These are phyloP conservation scores for Hyaloscypha finlandica DNA, from an alignment of 495 filamentous ascomycete species.

Conservation along the genomic window DNA sequence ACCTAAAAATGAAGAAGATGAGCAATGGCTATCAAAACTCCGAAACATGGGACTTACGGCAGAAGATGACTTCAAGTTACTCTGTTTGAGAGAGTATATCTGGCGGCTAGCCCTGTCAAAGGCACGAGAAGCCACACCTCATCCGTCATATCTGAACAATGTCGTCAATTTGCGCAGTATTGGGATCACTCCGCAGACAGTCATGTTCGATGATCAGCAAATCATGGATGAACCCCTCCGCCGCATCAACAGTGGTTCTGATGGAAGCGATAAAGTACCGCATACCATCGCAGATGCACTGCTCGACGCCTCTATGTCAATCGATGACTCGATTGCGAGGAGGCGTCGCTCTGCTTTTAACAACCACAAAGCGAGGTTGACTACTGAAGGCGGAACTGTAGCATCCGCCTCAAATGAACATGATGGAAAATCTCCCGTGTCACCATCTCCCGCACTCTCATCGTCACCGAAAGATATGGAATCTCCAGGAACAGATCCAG, in stretches of 20 bases:
- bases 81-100: slow-evolving; percentile 86
- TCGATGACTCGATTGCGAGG: slow-evolving; percentile 66
- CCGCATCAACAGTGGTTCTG: slow-evolving; percentile 22
- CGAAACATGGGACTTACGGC: slow-evolving; percentile 77
- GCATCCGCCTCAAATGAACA: slow-evolving; percentile 1
- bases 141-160: slow-evolving; percentile 55
- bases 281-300: slow-evolving; percentile 89
- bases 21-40: slow-evolving; percentile 86
- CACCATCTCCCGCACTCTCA: slow-evolving; percentile 23
- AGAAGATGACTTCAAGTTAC: slow-evolving; percentile 89
- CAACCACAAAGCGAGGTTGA: slow-evolving; percentile 50
- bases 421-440: slow-evolving; percentile 32
- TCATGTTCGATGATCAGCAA: slow-evolving; percentile 83
- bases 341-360: slow-evolving; percentile 57
- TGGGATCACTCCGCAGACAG: slow-evolving; percentile 77
- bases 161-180: slow-evolving; percentile 71
- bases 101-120: slow-evolving; percentile 72
- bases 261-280: slow-evolving; percentile 45
- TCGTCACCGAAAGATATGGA: slow-evolving; percentile 17
- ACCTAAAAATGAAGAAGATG: slow-evolving; percentile 88
- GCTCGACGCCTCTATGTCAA: slow-evolving; percentile 87
- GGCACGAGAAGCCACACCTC: slow-evolving; percentile 49
- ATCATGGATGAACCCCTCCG: slow-evolving; percentile 45
- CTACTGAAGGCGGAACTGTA: slow-evolving; percentile 25
- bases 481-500: slow-evolving; percentile 23